Percentiles rank a stretch among this genome's conserved stretches.
Evolutionary conservation across 2,329 filamentous ascomycete species (phyloP).

Genomic region (Fusarium pseudonygamai): DNA sequence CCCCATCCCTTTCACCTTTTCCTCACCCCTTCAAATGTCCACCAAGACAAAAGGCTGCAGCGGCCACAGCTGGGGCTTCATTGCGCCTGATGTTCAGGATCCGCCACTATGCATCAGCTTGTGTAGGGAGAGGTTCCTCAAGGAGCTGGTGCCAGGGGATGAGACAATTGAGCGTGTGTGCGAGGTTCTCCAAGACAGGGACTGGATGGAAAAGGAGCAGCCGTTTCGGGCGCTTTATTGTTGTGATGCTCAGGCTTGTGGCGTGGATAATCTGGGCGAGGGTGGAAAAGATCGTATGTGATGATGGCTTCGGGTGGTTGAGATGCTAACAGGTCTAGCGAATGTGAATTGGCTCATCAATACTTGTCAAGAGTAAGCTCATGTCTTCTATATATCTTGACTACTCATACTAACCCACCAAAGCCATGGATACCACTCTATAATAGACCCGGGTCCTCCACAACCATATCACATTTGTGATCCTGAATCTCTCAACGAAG

Average conservation of each 20-base stretch:
- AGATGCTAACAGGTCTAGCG: slow-evolving; percentile 49
- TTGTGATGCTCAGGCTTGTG: slow-evolving; percentile 61
- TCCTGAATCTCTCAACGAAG: slow-evolving; percentile 8
- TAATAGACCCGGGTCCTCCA: slow-evolving; percentile 43
- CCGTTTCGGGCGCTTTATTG: slow-evolving; percentile 60
- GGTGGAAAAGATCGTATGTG: slow-evolving; percentile 56
- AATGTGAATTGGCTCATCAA: slow-evolving; percentile 63
- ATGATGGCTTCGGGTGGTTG: background rate
- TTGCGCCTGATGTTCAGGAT: slow-evolving; percentile 44
- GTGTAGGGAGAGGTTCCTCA: slow-evolving; percentile 49
- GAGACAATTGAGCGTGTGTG: slow-evolving; percentile 48
- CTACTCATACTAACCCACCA: slow-evolving; percentile 4
- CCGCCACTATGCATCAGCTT: slow-evolving; percentile 47
- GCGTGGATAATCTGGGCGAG: slow-evolving; percentile 51
- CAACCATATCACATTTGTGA: slow-evolving; percentile 36
- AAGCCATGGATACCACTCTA: slow-evolving; percentile 41
- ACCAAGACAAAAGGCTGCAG: slow-evolving; percentile 31
- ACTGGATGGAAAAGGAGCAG: slow-evolving; percentile 38
- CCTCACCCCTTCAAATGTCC: slow-evolving; percentile 1
- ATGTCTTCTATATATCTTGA: background rate
- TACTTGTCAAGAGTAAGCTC: slow-evolving; percentile 59
- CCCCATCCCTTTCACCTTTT: background rate
- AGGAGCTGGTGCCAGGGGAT: slow-evolving; percentile 39
- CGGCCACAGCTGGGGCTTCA: slow-evolving; percentile 44
- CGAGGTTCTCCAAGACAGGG: slow-evolving; percentile 43